Base-by-base conservation (phyloP, 2,329 filamentous ascomycete species). In the Arthrobotrys sinensis region DNA sequence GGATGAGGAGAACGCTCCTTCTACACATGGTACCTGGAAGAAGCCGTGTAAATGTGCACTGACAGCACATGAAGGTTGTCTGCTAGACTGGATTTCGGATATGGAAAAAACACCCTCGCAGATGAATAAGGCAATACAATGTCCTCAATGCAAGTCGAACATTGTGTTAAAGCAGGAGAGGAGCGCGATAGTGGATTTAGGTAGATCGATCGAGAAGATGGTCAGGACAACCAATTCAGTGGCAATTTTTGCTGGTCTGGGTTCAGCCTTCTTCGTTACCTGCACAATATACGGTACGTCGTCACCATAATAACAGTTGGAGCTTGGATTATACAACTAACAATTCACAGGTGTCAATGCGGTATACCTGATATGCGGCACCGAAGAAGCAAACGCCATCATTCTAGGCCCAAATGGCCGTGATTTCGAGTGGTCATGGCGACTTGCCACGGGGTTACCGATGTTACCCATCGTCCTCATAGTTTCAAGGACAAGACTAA, bases 21-120 rank as follows among this genome's bases (percentile, higher is more conserved):
- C 87, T 1, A 87, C 88, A 81, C 70, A 79, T 11, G 79, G 79
- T 14, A 84, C 86, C 68, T 99, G 96, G 95, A 90, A 93, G 52
- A 92, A 92, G 68, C 94, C 96, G 1, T 99, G 96, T 83, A 92
- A 91, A 0, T 99, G 96, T 85, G 94, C 93, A 11, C 87, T 99
- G 45, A 92, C 93, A 70, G 96, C 94, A 0, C 96, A 99, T 83
- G 94, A 98, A 84, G 89, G 90, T 77, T 97, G 94, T 83, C 88
- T 98, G 80, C 87, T 98, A 45, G 92, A 93, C 82, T 99, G 94
- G 94, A 91, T 98, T 16, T 91, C 93, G n/a, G 93, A 97, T 83
- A 89, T 93, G 83, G 80, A 82, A 53, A 81, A 80, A 48, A 80
- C 55, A 5, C 80, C 79, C 19, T 82, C 82, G 24, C 83, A 83